Evolutionary conservation across 2,329 filamentous ascomycete species (phyloP), one percentile per base, ranked within the genome.

Genomic region (Thyridium curvatum): DNA sequence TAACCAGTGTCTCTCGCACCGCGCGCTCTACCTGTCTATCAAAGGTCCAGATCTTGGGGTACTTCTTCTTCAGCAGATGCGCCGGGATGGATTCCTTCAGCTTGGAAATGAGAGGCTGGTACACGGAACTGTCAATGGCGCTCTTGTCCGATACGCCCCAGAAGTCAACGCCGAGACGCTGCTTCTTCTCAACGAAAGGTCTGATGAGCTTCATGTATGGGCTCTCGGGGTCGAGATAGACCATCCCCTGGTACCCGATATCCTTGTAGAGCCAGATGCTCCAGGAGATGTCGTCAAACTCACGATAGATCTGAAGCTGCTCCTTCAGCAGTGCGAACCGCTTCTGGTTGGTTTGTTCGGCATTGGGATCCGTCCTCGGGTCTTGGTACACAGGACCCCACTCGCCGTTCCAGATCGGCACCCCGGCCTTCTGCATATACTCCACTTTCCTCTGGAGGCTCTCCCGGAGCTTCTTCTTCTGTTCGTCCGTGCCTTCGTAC

Each of bases 101-200:
- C 2, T 68, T 66, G 4, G 58, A 42, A 4, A 62, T 47, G 8
- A 69, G 56, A 0, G 64, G 63, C 4, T 48, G 52, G 43, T 65
- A 66, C 0, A 72, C 63, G 6, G 6, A 6, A 10, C 10, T 26
- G 43, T 69, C 59, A 8, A 50, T 53, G 5, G 54, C 51, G 30
- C 54, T 46, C 30, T 48, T 53, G 44, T 46, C 51, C 35, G 45
- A 55, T 37, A 39, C 56, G 18, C 71, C 74, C 73, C 74, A 78
- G 12, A 63, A 65, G 47, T 78, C 74, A 3, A 77, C 56, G 35
- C 70, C 68, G 13, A 74, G 57, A 0, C 52, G 47, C 14, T 65
- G 61, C 52, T 79, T 78, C 56, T 76, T 77, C 33, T 66, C 64
- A 3, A 77, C 52, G 46, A 77, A 74, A 0, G 68, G 64, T 17